Base-by-base conservation (phyloP, 2,329 filamentous ascomycete species). In the Curvularia lunata region DNA sequence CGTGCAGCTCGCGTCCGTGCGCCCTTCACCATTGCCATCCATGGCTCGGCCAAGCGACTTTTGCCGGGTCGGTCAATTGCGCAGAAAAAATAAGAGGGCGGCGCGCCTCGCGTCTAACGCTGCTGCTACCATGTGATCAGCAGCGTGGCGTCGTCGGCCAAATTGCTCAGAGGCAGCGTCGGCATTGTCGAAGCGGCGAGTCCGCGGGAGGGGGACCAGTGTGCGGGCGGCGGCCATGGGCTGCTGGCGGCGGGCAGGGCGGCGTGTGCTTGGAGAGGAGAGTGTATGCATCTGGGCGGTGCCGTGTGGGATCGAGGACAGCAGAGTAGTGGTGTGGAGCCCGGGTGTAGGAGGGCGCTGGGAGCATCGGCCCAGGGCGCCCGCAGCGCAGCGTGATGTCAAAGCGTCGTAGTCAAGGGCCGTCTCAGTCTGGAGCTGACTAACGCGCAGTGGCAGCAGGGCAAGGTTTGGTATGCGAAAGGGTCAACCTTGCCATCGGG, bases 401-500 rank as follows among this genome's bases (percentile, higher is more conserved):
- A 47, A 42, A 42, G 40, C 40, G 50, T 47, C 40, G 48, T 60
- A 57, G 61, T 48, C 43, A 55, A 57, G 58, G 47, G 52, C 37
- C 30, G 50, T 27, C 12, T 13, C 52, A 46, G 30, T 34, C 12
- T 13, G 8, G 54, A 45, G 55, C 57, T 63, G 65, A 67, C 59
- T 63, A 53, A 63, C 43, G 47, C n/a, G n/a, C n/a, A 19, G 32
- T n/a, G 32, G 25, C 4, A 34, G 27, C 27, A 47, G 47, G 47
- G 23, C 59, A 54, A 58, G 53, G 54, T 52, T 48, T 52, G 55
- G 56, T 58, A 63, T 61, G 58, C 64, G 57, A 62, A 37, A 58
- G 53, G 55, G 55, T 46, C 51, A 58, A 58, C 55, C 55, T 58
- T 58, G 55, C 50, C 58, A 62, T 71, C 70, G 68, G 68, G 65